phyloP scores from a whole-genome alignment of 768 basidiomycete genomes.

The Mycena olivaceomarginata region DNA sequence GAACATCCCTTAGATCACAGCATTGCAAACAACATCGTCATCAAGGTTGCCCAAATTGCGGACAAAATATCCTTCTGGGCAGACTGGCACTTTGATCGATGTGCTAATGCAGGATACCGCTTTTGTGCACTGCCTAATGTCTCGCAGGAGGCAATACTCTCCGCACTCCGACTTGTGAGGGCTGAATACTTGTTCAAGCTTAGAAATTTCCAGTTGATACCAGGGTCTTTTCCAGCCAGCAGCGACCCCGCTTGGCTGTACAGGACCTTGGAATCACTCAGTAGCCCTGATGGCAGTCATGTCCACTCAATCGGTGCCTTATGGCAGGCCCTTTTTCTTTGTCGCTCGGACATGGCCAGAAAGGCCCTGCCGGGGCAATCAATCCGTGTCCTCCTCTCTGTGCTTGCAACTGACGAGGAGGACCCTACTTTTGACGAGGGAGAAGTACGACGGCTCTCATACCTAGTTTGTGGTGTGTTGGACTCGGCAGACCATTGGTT shows the following conservation, averaged over 20 bases:
- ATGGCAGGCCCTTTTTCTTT: no score
- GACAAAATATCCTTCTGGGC: not conserved
- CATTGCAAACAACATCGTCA: not conserved
- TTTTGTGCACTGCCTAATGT: not conserved
- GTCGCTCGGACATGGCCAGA: no score
- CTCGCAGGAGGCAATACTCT: not conserved
- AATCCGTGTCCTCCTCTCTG: no score
- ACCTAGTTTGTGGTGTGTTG: no score
- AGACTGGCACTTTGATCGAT: not conserved
- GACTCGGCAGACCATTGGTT: no score
- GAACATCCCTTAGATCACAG: not conserved
- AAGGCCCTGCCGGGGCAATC: no score
- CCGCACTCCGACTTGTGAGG: not conserved
- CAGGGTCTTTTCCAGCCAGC: no score
- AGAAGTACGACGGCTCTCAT: no score
- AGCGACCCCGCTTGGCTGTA: not conserved
- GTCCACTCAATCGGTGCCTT: no score
- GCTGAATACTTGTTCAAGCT: not conserved
- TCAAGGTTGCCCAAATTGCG: not conserved
- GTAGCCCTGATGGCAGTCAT: not conserved
- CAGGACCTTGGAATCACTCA: constrained; percentile 1
- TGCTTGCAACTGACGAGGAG: no score
- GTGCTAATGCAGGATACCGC: not conserved
- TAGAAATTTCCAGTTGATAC: no score
- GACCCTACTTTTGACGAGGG: no score